Evolutionary conservation across 2,329 filamentous ascomycete species (phyloP), one percentile per base, ranked within the genome.

Genomic region (Diaporthe helianthi): DNA sequence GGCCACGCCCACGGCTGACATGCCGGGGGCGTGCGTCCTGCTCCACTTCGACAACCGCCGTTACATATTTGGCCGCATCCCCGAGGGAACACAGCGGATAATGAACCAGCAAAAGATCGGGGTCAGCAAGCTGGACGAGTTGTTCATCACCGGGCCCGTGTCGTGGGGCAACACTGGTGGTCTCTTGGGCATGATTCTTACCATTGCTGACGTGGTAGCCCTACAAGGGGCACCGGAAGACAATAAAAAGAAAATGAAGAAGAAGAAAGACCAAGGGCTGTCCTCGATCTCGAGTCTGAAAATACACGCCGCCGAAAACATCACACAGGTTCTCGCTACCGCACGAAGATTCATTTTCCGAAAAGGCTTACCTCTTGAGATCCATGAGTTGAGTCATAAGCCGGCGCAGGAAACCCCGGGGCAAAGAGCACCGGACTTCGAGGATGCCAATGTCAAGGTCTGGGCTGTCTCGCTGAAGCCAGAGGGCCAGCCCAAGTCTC

Each of bases 1-100:
- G 71, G 92, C 90, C 22, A 92, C 92, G 70, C 95, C 95, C 17
- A 96, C 95, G 73, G 91, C 91, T 70, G 96, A 99, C 80, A 97
- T 94, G 24, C 88, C 90, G 1, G 95, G 95, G 66, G 93, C 93
- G 2, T 87, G 88, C 61, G 79, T 98, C 38, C 78, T 93, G 46
- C 83, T 99, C 8, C 90, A 95, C 77, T 94, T 94, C 76, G 92
- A 95, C 74, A 87, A 89, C 75, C 90, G 91, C 75, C 87, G 93
- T 69, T 99, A 99, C 79, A 74, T 98, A 19, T 92, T 99, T 76
- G 96, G 96, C 24, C 90, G 92, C 75, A 79, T 95, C 19, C 83
- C 89, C 12, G 96, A 99, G 80, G 96, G 95, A 19, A 92, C 92
- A 0, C 96, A 98, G 82, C 87, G 96, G 69, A 89, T 90, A 58